Evolutionary conservation across 257 asterid genomes (phyloP).

Genomic region (Penstemon davidsonii): DNA sequence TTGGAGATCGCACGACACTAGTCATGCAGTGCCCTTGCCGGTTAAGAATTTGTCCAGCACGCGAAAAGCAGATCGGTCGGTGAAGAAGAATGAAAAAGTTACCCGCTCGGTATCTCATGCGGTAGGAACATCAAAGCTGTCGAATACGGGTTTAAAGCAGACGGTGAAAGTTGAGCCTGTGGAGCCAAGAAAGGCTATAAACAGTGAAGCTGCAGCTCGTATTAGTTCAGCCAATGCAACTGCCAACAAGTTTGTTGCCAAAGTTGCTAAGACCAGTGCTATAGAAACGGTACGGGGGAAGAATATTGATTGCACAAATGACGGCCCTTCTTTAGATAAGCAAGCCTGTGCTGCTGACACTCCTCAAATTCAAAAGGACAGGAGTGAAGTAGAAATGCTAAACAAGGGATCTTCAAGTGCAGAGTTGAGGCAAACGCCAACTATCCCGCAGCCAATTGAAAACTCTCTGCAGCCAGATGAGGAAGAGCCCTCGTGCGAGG

Average conservation of each 20-base stretch:
- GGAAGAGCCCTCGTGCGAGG: constrained; percentile 51
- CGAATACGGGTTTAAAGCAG: constrained; percentile 19
- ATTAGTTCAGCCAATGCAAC: constrained; percentile 32
- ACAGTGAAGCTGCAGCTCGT: constrained; percentile 23
- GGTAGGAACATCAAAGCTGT: constrained; percentile 30
- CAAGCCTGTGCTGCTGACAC: constrained; percentile 26
- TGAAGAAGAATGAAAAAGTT: constrained; percentile 32
- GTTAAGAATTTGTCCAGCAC: constrained; percentile 35
- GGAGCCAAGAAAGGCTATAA: constrained; percentile 33
- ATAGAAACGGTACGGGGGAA: constrained; percentile 37
- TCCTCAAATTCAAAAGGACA: constrained; percentile 32
- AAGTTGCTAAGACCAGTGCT: constrained; percentile 29
- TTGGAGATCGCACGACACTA: constrained; percentile 38
- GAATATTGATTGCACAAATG: constrained; percentile 27
- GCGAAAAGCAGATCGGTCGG: constrained; percentile 34
- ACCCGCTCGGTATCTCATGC: constrained; percentile 27
- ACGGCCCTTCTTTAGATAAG: constrained; percentile 25
- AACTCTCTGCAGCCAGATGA: constrained; percentile 38
- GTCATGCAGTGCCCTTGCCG: constrained; percentile 42
- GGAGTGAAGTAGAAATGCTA: constrained; percentile 25
- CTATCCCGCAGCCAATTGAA: constrained; percentile 26
- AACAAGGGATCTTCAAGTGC: constrained; percentile 32
- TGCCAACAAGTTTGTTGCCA: constrained; percentile 28
- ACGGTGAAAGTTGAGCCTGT: constrained; percentile 16
- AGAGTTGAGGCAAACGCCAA: constrained; percentile 19